phyloP scores from a whole-genome alignment of 2,329 filamentous ascomycete genomes.

The Shiraia bambusicola region DNA sequence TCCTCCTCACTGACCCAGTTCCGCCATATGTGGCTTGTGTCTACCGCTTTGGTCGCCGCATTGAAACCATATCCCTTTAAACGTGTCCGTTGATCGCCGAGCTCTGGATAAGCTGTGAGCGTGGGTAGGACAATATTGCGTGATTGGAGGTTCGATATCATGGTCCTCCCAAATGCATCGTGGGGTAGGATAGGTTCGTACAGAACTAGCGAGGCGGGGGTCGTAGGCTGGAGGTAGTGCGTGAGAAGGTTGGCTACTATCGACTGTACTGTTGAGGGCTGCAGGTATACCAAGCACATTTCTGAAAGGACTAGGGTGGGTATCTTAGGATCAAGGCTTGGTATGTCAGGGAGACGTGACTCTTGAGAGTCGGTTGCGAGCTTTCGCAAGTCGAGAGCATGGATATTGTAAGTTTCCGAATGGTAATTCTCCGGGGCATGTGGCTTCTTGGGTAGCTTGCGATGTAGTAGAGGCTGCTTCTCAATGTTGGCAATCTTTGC shows the following conservation, averaged over 20 bases:
- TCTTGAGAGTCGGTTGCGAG: slow-evolving; percentile 44
- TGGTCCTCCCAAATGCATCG: slow-evolving; percentile 86
- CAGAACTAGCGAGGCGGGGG: slow-evolving; percentile 63
- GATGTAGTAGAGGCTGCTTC: slow-evolving; percentile 30
- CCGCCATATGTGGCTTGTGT: slow-evolving; percentile 72
- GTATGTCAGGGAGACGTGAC: slow-evolving; percentile 32
- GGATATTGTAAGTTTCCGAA: slow-evolving; percentile 55
- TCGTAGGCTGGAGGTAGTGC: slow-evolving; percentile 47
- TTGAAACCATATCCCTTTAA: slow-evolving; percentile 68
- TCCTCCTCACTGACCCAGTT: slow-evolving; percentile 70
- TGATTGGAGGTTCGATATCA: slow-evolving; percentile 84
- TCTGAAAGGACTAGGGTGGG: slow-evolving; percentile 90
- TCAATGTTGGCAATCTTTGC: slow-evolving; percentile 60
- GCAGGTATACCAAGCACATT: slow-evolving; percentile 91
- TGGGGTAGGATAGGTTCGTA: slow-evolving; percentile 87
- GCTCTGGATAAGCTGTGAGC: slow-evolving; percentile 68
- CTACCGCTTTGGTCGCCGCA: slow-evolving; percentile 56
- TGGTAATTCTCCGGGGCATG: slow-evolving; percentile 45
- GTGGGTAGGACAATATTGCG: slow-evolving; percentile 85
- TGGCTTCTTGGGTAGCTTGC: slow-evolving; percentile 26
- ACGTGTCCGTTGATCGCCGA: slow-evolving; percentile 67
- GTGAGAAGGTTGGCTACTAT: slow-evolving; percentile 56
- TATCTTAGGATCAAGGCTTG: slow-evolving; percentile 54
- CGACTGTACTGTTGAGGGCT: slow-evolving; percentile 61
- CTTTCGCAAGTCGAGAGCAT: slow-evolving; percentile 67